Percentiles rank a stretch among this genome's conserved stretches.
Conservation (phyloP, 768 basidiomycete species). For the Coprinellus aureogranulatus region DNA sequence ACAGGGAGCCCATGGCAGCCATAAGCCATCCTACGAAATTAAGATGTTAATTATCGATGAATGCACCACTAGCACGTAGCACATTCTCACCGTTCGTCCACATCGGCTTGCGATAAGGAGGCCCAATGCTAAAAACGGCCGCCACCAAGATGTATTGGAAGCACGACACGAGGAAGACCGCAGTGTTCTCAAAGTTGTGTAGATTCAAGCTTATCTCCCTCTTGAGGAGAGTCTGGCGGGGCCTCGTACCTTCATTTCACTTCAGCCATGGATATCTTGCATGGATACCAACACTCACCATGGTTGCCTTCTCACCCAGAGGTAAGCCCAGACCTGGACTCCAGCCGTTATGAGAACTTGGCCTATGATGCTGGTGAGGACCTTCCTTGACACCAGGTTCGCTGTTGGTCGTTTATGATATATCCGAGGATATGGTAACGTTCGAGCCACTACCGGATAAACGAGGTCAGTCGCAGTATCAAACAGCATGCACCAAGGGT, state of each 20-base stretch:
- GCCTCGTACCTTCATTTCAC: slow-evolving; percentile 64
- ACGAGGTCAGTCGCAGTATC: not conserved
- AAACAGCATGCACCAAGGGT: slow-evolving; percentile 4
- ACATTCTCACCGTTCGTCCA: slow-evolving; percentile 81
- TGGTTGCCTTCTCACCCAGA: slow-evolving; percentile 80
- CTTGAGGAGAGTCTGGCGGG: slow-evolving; percentile 48
- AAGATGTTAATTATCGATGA: slow-evolving; percentile 7
- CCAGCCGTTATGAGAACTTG: slow-evolving; percentile 85
- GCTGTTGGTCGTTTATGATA: slow-evolving; percentile 91
- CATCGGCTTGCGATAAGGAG: slow-evolving; percentile 92
- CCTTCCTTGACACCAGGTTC: slow-evolving; percentile 92
- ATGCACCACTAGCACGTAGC: not conserved
- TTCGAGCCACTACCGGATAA: slow-evolving; percentile 78
- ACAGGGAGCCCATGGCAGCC: slow-evolving; percentile 65
- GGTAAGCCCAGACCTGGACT: slow-evolving; percentile 82
- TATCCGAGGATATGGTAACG: slow-evolving; percentile 83
- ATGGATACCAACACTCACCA: slow-evolving; percentile 55
- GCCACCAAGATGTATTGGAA: slow-evolving; percentile 99
- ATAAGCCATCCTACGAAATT: slow-evolving; percentile 69
- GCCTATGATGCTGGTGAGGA: slow-evolving; percentile 88
- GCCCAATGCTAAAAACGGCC: slow-evolving; percentile 96
- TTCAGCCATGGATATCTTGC: not conserved
- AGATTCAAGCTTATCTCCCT: slow-evolving; percentile 73
- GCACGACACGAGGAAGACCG: slow-evolving; percentile 88
- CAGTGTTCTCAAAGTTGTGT: slow-evolving; percentile 91